Evolutionary conservation across 495 filamentous ascomycete species (phyloP).

Genomic region (Parmelia sp.): DNA sequence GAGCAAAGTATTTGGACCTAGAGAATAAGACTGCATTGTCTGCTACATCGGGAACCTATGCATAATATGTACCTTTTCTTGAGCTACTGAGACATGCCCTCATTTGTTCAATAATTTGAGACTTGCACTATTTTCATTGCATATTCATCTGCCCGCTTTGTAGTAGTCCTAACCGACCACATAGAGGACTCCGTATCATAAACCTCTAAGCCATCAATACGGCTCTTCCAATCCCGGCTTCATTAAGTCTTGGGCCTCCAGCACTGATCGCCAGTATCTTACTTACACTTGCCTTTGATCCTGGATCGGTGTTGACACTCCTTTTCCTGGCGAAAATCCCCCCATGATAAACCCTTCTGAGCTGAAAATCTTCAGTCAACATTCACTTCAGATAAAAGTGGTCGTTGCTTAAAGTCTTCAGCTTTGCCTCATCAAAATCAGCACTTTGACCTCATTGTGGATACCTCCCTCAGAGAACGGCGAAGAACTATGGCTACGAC

Average conservation of each 20-base stretch:
- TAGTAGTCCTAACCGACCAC: background rate
- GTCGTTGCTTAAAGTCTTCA: background rate
- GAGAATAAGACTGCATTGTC: background rate
- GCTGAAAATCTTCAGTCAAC: background rate
- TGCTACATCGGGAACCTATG: background rate
- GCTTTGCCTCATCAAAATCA: no score
- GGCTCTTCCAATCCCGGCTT: background rate
- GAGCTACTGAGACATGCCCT: background rate
- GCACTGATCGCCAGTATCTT: background rate
- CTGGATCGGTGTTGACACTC: background rate
- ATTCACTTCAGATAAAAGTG: background rate
- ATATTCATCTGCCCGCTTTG: background rate
- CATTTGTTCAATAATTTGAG: background rate
- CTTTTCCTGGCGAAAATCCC: background rate
- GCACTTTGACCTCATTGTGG: background rate
- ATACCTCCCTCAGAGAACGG: background rate
- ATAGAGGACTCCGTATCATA: background rate
- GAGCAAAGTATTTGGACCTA: background rate
- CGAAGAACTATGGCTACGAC: constrained; percentile 2
- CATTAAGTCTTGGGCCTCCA: background rate
- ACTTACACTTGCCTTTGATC: background rate
- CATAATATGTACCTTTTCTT: background rate
- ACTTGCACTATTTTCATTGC: background rate
- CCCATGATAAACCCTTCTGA: no score
- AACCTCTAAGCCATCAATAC: background rate